Base-by-base conservation (phyloP, 1,139 yeast species). In the Candida sanyaensis region DNA sequence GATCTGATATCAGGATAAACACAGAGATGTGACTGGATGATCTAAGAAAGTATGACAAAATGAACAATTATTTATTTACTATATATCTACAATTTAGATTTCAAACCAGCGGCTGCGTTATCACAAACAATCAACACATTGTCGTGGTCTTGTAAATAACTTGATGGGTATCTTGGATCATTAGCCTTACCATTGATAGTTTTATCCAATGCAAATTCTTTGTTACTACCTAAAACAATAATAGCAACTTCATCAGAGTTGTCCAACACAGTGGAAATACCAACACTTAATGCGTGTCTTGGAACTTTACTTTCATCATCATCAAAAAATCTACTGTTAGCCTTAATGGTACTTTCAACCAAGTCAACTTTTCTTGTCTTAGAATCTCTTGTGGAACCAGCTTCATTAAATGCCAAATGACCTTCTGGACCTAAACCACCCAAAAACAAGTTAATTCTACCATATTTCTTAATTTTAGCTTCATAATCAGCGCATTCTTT, bases 401-500 rank as follows among this genome's bases (percentile, higher is more conserved):
- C 72, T 62, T 82, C 87, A 61, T 82, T 82, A 60, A 82, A 82
- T 1, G 87, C 87, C 60, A 82, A 71, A 60, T 82, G 86, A 32
- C 87, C 87, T 59, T 83, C 84, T 23, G 84, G 81, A 3, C 87
- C 87, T 58, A 82, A 69, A 1, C 87, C 87, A 10, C 86, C 87
- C 61, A 82, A 62, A 57, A 82, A 82, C 49, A 82, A 67, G 56
- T 83, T 73, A 53, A 82, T 80, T 44, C 78, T 75, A 10, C 85
- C 86, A 55, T 69, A 73, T 39, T 62, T 58, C 54, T 71, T 71
- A 60, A 82, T 82, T 55, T 77, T 72, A 29, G 63, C 69, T 61
- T 83, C 87, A 61, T 82, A 82, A 1, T 61, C 56, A 3, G 60
- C 58, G 57, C 87, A 82, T 61, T 82, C 87, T 32, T 55, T 58